A percentile compares a stretch with the other conserved stretches of the same genome.
Conservation (phyloP, 1,139 yeast species). For the Kodamaea arcana region DNA sequence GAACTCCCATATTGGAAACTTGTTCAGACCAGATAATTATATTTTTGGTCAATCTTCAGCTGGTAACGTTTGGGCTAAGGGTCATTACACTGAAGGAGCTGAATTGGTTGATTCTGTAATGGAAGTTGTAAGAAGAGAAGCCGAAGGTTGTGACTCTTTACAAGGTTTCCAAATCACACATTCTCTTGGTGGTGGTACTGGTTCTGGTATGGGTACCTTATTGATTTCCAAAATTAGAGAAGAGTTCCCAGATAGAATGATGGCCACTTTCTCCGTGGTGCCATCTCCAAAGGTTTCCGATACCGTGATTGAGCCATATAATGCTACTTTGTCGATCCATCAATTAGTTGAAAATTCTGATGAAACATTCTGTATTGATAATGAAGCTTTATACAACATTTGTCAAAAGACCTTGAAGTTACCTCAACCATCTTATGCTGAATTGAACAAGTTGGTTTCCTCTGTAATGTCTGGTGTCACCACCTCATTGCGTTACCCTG, state of each 20-base stretch:
- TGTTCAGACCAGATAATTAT: slow-evolving; percentile 88
- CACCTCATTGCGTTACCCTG: slow-evolving; percentile 86
- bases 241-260: slow-evolving; percentile 74
- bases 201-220: slow-evolving; percentile 77
- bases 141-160: slow-evolving; percentile 85
- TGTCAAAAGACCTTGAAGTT: slow-evolving; percentile 82
- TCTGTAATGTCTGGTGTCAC: slow-evolving; percentile 93
- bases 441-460: slow-evolving; percentile 76
- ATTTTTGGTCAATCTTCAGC: slow-evolving; percentile 90
- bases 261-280: slow-evolving; percentile 90
- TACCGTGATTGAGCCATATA: slow-evolving; percentile 92
- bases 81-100: slow-evolving; percentile 95
- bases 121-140: slow-evolving; percentile 89
- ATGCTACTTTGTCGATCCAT: slow-evolving; percentile 88
- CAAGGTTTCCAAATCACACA: slow-evolving; percentile 95
- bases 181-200: slow-evolving; percentile 95
- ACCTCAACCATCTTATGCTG: slow-evolving; percentile 71
- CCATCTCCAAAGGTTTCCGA: slow-evolving; percentile 91
- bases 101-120: slow-evolving; percentile 85
- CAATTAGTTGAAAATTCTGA: slow-evolving; percentile 87
- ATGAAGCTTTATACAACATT: slow-evolving; percentile 86
- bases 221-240: slow-evolving; percentile 27
- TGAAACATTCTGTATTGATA: slow-evolving; percentile 92
- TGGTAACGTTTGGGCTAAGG: slow-evolving; percentile 96
- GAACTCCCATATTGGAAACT: slow-evolving; percentile 70